phyloP scores from a whole-genome alignment of 2,329 filamentous ascomycete species.

The Cadophora sp. region DNA sequence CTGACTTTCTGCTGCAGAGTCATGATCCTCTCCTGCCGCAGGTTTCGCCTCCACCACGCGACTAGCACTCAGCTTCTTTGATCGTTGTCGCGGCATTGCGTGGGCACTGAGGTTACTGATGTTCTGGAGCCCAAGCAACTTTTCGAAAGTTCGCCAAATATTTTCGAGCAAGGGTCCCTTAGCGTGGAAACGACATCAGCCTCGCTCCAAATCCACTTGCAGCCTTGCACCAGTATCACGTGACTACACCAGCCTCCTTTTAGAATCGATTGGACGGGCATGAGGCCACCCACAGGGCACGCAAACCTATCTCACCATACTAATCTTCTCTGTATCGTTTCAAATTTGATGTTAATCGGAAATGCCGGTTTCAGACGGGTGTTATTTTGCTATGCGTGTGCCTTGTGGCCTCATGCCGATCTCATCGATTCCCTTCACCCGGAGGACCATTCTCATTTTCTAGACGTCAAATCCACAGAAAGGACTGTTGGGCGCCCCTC shows the following conservation, averaged over 20 bases:
- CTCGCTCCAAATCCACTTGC: background rate
- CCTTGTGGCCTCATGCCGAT: too few relatives aligned
- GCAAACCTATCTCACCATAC: too few relatives aligned
- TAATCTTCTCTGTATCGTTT: too few relatives aligned
- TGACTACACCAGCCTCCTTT: background rate
- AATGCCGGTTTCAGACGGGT: too few relatives aligned
- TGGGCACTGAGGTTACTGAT: conserved; percentile 6
- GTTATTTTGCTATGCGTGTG: too few relatives aligned
- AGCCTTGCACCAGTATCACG: conserved; percentile 1
- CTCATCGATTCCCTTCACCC: too few relatives aligned
- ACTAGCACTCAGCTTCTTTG: conserved; percentile 39
- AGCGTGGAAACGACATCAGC: conserved; percentile 14
- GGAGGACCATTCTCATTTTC: too few relatives aligned
- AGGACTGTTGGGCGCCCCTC: too few relatives aligned
- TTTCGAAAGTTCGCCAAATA: conserved; percentile 24
- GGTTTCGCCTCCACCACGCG: conserved; percentile 27
- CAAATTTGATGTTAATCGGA: too few relatives aligned
- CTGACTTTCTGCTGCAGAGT: conserved; percentile 25
- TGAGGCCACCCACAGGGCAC: too few relatives aligned
- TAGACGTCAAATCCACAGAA: too few relatives aligned
- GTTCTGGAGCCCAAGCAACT: background rate
- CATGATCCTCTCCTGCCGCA: conserved; percentile 10
- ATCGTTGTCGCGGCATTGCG: conserved; percentile 43
- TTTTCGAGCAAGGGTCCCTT: conserved; percentile 30
- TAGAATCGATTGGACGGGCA: too few relatives aligned